Evolutionary conservation across 2,329 filamentous ascomycete genomes (phyloP).

Genomic region (Balansia obtecta): DNA sequence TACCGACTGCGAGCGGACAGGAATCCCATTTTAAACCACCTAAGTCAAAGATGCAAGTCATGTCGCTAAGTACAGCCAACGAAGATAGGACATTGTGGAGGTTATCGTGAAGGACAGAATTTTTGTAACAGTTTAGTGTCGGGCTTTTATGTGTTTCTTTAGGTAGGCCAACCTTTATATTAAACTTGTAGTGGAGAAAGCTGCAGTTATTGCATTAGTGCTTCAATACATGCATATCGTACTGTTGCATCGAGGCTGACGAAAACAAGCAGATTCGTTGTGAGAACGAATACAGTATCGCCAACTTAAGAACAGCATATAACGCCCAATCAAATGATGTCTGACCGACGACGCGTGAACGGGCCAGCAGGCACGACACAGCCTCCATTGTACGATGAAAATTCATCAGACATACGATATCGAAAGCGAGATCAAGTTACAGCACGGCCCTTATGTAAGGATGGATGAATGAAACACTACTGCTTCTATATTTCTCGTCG

Average conservation of each 20-base stretch:
- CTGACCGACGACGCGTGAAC: constrained; percentile 83
- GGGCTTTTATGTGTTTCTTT: neutral
- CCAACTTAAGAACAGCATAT: neutral
- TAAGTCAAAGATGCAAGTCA: no score
- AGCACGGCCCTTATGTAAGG: constrained; percentile 46
- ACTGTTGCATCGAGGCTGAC: no score
- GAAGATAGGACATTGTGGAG: no score
- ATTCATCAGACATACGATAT: constrained; percentile 36
- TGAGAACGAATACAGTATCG: neutral
- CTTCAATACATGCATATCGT: constrained; percentile 4
- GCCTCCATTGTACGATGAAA: constrained; percentile 56
- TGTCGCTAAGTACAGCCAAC: no score
- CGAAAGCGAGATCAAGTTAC: constrained; percentile 43
- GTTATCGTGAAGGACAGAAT: neutral
- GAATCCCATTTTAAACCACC: no score
- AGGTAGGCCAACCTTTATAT: neutral
- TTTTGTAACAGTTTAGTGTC: neutral
- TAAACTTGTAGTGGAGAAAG: neutral
- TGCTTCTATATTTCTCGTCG: neutral
- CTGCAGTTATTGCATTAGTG: neutral
- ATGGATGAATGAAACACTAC: neutral
- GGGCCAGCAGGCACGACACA: constrained; percentile 67
- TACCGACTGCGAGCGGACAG: neutral
- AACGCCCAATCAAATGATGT: constrained; percentile 34
- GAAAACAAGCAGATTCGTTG: neutral